Conservation (phyloP, 2,329 filamentous ascomycete species). For the Claviceps sp. region DNA sequence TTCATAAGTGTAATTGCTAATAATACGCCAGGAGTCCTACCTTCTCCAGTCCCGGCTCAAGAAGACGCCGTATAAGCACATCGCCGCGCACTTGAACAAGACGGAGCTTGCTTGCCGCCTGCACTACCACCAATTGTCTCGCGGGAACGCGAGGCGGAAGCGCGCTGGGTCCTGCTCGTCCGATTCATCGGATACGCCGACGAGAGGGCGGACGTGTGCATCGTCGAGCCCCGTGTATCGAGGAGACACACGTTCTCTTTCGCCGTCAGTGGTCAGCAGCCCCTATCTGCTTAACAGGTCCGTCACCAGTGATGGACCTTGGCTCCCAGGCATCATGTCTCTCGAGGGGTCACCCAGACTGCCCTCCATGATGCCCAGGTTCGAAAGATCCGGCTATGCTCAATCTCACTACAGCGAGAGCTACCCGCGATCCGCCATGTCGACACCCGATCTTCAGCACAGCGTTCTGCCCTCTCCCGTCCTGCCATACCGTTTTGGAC, state of each 20-base stretch:
- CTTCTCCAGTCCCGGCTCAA: conserved; percentile 72
- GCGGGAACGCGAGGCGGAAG: conserved; percentile 69
- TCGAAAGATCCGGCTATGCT: conserved; percentile 34
- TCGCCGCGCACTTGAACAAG: conserved; percentile 73
- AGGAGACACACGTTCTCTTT: conserved; percentile 32
- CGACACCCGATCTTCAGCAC: conserved; percentile 31
- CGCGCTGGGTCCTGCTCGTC: conserved; percentile 58
- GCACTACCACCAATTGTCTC: conserved; percentile 76
- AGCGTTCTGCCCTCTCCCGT: conserved; percentile 28
- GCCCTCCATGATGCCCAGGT: conserved; percentile 54
- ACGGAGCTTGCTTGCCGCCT: conserved; percentile 78
- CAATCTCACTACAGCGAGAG: conserved; percentile 16
- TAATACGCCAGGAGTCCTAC: conserved; percentile 55
- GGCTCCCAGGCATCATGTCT: conserved; percentile 40
- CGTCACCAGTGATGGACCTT: conserved; percentile 33
- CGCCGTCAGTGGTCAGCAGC: conserved; percentile 31
- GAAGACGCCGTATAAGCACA: conserved; percentile 87
- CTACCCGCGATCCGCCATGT: conserved; percentile 26
- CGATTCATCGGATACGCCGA: conserved; percentile 40
- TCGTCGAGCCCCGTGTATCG: conserved; percentile 39
- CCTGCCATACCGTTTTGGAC: conserved; percentile 18
- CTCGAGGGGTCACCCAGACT: conserved; percentile 32
- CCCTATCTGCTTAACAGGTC: conserved; percentile 30
- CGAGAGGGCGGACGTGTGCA: conserved; percentile 29
- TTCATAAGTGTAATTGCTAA: background rate